Conservation (phyloP, 2,329 filamentous ascomycete genomes). For the Hypoxylon sp. region DNA sequence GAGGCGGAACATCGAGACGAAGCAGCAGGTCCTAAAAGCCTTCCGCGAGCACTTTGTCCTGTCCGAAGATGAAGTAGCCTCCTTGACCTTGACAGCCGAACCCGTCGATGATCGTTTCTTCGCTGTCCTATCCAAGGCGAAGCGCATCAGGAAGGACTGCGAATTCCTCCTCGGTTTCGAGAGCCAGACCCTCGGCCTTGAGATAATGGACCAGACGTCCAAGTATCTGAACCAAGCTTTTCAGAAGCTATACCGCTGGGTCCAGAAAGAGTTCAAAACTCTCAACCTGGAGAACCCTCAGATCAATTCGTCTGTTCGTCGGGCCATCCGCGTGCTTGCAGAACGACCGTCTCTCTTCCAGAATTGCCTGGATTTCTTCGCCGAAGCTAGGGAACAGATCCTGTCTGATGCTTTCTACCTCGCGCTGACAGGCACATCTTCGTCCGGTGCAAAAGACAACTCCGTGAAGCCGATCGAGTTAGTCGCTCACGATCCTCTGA, state of each 20-base stretch:
- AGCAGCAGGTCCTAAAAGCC: conserved; percentile 81
- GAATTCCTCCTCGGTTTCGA: conserved; percentile 91
- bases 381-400: conserved; percentile 88
- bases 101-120: conserved; percentile 92
- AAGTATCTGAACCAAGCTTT: conserved; percentile 90
- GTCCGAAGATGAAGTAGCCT: conserved; percentile 82
- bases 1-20: conserved; percentile 81
- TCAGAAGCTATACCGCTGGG: conserved; percentile 96
- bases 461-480: conserved; percentile 92
- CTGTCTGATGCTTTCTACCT: conserved; percentile 91
- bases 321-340: conserved; percentile 87
- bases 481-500: conserved; percentile 88
- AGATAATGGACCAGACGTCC: conserved; percentile 92
- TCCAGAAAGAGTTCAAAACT: conserved; percentile 92
- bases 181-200: conserved; percentile 87
- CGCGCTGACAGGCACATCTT: conserved; percentile 81
- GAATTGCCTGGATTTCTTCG: conserved; percentile 92
- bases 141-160: conserved; percentile 89
- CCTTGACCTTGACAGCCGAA: conserved; percentile 82
- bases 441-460: conserved; percentile 70
- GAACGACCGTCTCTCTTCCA: conserved; percentile 93
- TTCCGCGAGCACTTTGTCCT: conserved; percentile 89
- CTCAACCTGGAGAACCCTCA: conserved; percentile 95
- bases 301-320: conserved; percentile 86
- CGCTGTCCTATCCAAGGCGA: conserved; percentile 80